Evolutionary conservation across 352 stramenopile species (phyloP), one percentile per base, ranked within the genome.

Genomic region (Aphanomyces stellatus): DNA sequence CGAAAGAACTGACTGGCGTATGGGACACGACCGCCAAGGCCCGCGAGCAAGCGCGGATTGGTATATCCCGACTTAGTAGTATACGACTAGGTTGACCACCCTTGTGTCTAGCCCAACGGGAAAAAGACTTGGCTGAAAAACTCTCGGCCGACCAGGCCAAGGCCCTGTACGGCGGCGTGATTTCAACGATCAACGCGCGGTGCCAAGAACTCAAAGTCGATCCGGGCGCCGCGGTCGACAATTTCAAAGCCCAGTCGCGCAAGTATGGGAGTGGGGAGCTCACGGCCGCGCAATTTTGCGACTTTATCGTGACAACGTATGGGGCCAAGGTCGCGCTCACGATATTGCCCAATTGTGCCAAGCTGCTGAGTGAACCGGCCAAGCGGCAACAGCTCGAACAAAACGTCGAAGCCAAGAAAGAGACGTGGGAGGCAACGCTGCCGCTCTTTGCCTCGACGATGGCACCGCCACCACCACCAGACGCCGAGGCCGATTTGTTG

Each of bases 1-100:
- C 82, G 4, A 94, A 94, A 69, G 85, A 94, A 66, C 90, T 85
- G 53, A 78, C 90, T 56, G 55, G 77, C 2, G 90, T 92, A 43
- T 94, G 88, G 30, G 81, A 91, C 25, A 17, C n/a, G 17, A 43
- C 55, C 25, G 30, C 22, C 4, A 63, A 63, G 28, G 55, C 55
- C 13, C 31, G 34, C 10, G 34, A 63, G 24, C 0, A n/a, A n/a
- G n/a, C n/a, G n/a, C n/a, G n/a, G n/a, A n/a, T n/a, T n/a, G n/a
- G n/a, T n/a, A n/a, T n/a, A n/a, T n/a, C n/a, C n/a, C n/a, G n/a
- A n/a, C n/a, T n/a, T n/a, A n/a, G n/a, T n/a, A n/a, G n/a, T n/a
- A n/a, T n/a, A n/a, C n/a, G n/a, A n/a, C n/a, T 11, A 46, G 37
- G n/a, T 46, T 46, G 1, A 46, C 37, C 37, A 11, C 13, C n/a